These are phyloP conservation scores for Yamadazyma buinensis DNA, from an alignment of 1,139 yeast genomes.

Conservation along the genomic window DNA sequence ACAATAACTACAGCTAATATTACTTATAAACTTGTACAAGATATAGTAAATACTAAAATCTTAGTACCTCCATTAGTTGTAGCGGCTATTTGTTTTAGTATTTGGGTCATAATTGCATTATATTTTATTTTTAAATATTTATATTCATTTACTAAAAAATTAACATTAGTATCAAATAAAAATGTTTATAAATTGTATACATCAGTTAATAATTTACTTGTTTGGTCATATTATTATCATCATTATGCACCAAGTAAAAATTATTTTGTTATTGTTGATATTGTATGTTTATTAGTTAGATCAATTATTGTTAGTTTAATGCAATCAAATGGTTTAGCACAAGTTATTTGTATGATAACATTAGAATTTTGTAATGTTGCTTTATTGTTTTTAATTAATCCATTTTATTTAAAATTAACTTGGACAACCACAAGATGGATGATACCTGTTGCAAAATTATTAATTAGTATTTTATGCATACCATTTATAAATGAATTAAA, in stretches of 20 bases:
- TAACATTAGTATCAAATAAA: slow-evolving; percentile 16
- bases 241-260: slow-evolving; percentile 42
- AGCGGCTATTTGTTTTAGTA: slow-evolving; percentile 29
- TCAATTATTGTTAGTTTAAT: slow-evolving; percentile 42
- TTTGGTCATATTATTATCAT: slow-evolving; percentile 47
- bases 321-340: slow-evolving; percentile 42
- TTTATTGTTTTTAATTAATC: slow-evolving; percentile 30
- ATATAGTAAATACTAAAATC: not conserved
- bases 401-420: slow-evolving; percentile 37
- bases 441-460: slow-evolving; percentile 33
- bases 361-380: slow-evolving; percentile 32
- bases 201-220: slow-evolving; percentile 41
- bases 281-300: slow-evolving; percentile 25
- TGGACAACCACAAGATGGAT: slow-evolving; percentile 38
- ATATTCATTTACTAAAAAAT: slow-evolving; percentile 16
- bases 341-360: slow-evolving; percentile 37
- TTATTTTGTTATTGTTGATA: slow-evolving; percentile 35
- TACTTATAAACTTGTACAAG: slow-evolving; percentile 2
- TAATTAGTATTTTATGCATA: slow-evolving; percentile 38
- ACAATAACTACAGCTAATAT: not conserved
- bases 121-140: slow-evolving; percentile 34
- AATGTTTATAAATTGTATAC: slow-evolving; percentile 40
- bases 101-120: slow-evolving; percentile 27
- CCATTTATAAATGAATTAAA: slow-evolving; percentile 34
- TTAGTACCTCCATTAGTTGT: slow-evolving; percentile 16